Evolutionary conservation across 345 rosid species (phyloP).

Genomic region (Gossypium arboreum): DNA sequence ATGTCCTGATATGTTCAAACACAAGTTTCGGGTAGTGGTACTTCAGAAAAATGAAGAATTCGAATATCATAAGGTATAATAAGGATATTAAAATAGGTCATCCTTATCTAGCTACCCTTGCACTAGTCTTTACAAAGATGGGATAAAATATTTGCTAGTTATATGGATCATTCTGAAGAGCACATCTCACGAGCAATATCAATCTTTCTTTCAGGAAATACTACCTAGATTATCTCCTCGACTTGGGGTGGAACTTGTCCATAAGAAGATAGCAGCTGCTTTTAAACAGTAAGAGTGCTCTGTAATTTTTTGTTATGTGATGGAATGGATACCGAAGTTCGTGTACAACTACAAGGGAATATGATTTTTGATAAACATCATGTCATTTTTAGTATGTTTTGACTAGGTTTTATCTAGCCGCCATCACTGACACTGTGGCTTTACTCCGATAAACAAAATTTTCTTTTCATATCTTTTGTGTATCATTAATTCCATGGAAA

Average conservation of each 20-base stretch:
- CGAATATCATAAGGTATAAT: background rate
- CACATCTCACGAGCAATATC: background rate
- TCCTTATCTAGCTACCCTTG: background rate
- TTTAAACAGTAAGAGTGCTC: slow-evolving; percentile 35
- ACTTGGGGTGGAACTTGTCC: slow-evolving; percentile 60
- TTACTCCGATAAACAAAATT: slow-evolving; percentile 1
- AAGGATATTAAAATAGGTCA: background rate
- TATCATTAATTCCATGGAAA: background rate
- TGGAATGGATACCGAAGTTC: background rate
- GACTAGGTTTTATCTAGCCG: slow-evolving; percentile 1
- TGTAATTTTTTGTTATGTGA: background rate
- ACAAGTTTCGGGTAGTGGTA: background rate
- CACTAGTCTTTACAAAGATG: background rate
- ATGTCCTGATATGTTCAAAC: background rate
- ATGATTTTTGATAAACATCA: background rate
- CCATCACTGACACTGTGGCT: background rate
- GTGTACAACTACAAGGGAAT: background rate
- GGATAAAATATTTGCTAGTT: background rate
- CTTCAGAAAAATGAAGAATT: background rate
- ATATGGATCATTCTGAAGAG: slow-evolving; percentile 2
- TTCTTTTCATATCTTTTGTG: slow-evolving; percentile 1
- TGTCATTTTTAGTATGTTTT: background rate
- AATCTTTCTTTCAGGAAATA: slow-evolving; percentile 43
- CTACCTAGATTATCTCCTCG: slow-evolving; percentile 73
- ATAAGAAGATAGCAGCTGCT: slow-evolving; percentile 72